phyloP scores from a whole-genome alignment of 2,329 filamentous ascomycete species.

The Xylaria sp. region DNA sequence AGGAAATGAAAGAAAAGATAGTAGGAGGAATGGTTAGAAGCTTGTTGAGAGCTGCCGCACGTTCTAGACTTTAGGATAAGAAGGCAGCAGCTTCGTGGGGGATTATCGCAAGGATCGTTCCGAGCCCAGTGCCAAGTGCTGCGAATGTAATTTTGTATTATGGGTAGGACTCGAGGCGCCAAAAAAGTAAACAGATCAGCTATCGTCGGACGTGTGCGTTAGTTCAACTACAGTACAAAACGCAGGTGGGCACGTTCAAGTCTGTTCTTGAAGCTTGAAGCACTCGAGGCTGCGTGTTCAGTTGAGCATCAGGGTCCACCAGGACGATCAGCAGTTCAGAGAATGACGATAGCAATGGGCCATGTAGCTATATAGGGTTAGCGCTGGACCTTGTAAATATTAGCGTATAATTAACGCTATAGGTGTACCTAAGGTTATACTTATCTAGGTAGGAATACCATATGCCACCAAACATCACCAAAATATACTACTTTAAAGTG shows the following conservation, averaged over 20 bases:
- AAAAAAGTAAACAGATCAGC: neutral
- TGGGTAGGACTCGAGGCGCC: neutral
- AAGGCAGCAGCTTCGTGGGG: neutral
- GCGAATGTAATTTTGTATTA: constrained; percentile 6
- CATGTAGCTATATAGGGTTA: constrained; percentile 16
- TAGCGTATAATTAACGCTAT: too few species aligned
- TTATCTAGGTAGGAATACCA: too few species aligned
- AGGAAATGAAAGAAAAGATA: neutral
- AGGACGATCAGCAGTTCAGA: neutral
- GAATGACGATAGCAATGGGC: constrained; percentile 24
- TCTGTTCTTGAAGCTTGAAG: neutral
- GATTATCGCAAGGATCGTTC: neutral
- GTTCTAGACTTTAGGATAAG: neutral
- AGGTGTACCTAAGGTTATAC: too few species aligned
- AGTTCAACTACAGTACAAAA: neutral
- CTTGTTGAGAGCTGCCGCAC: neutral
- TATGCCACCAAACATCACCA: too few species aligned
- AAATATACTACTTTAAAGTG: too few species aligned
- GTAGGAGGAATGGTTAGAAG: neutral
- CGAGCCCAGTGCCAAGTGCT: neutral
- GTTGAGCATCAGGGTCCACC: constrained; percentile 22
- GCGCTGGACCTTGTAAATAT: neutral
- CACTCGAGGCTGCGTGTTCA: constrained; percentile 31
- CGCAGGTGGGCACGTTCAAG: neutral
- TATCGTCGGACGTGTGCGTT: neutral